Base-by-base conservation (phyloP, 768 basidiomycete species). In the Kwoniella dendrophila region DNA sequence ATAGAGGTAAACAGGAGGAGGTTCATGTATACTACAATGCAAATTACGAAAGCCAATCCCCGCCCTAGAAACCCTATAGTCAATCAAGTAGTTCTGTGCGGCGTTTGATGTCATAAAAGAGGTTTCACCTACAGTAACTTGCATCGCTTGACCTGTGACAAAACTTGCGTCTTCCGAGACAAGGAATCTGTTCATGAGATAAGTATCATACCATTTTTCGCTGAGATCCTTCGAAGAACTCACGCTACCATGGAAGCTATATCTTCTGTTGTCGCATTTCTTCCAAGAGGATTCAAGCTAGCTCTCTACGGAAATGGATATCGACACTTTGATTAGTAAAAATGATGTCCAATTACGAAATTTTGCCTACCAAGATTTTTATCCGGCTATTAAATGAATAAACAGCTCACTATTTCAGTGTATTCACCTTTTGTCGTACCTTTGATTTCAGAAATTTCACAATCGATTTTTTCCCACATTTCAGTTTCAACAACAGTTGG, bases 221-320 rank as follows among this genome's bases (percentile, higher is more conserved):
- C 34, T 36, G 7, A 36, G 16, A 36, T 36, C 34, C 34, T 36
- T 36, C 34, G 16, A 27, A 18, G 11, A 20, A 57, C 56, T 57
- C 36, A 57, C 56, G 56, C 14, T 5, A 57, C 56, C 56, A 57
- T 57, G 8, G 38, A 22, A 29, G 56, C 56, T 29, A 57, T 57
- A 30, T 57, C 56, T 47, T 57, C 56, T 8, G 56, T 40, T 5
- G 40, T 57, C 8, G 56, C 56, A 57, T 57, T 57, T 26, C 56
- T 12, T 16, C 56, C 41, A 27, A 57, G n/a, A 10, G 56, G 56
- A 30, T 57, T 57, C 16, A 45, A 14, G 22, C 27, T 36, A 4
- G 38, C 38, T 47, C 56, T 44, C 56, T 57, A 47, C 12, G 20
- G 41, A 43, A 14, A 11, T 20, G 5, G 20, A 6, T 14, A 11